phyloP scores from a whole-genome alignment of 306 rosid species.

The Cyamopsis tetragonoloba region DNA sequence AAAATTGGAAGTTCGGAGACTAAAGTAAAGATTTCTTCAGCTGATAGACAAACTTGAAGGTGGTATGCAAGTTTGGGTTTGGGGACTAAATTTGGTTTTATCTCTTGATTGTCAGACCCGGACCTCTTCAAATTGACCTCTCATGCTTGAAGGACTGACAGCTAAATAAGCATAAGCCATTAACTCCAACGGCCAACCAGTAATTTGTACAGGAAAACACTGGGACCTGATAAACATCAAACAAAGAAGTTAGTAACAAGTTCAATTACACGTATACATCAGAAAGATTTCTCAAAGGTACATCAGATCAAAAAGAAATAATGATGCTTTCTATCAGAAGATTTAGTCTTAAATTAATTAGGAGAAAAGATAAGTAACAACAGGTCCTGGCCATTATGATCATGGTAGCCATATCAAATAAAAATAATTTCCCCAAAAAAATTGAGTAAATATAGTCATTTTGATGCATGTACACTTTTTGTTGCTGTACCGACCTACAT shows the following conservation, averaged over 20 bases:
- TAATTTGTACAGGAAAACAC: slow-evolving; percentile 79
- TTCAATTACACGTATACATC: not conserved
- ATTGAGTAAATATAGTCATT: not conserved
- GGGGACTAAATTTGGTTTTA: too few species aligned
- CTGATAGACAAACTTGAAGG: too few species aligned
- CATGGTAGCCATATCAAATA: not conserved
- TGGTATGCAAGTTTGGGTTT: too few species aligned
- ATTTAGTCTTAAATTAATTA: not conserved
- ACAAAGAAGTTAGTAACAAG: slow-evolving; percentile 6
- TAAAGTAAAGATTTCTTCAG: too few species aligned
- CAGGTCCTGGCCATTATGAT: not conserved
- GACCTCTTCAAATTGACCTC: slow-evolving; percentile 76
- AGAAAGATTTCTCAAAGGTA: not conserved
- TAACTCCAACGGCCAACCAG: slow-evolving; percentile 92
- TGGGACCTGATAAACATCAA: slow-evolving; percentile 54
- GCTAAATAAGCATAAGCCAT: slow-evolving; percentile 93
- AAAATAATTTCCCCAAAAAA: not conserved
- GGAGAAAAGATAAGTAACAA: not conserved
- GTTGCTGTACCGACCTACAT: not conserved
- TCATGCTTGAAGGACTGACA: slow-evolving; percentile 85
- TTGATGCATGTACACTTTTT: slow-evolving; percentile 1
- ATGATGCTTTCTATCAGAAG: not conserved
- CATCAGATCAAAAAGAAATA: not conserved
- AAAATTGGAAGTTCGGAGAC: too few species aligned
- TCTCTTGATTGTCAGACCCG: slow-evolving; percentile 12